Evolutionary conservation across 139 green algal species (phyloP).

Genomic region (Chlorella sorokiniana): DNA sequence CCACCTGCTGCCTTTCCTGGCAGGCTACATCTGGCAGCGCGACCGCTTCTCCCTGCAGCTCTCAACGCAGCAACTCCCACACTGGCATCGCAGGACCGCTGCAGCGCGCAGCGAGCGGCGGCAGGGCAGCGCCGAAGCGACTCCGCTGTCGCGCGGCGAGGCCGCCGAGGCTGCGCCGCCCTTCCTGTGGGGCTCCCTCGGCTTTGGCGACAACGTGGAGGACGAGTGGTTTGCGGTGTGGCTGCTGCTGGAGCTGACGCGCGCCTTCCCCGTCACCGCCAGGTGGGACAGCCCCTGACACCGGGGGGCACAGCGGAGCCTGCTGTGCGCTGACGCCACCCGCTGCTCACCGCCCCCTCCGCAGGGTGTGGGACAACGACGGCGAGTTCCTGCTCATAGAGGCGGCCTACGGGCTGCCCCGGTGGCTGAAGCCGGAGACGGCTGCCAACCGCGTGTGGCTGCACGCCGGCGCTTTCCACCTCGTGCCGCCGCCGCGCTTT

Average conservation of each 20-base stretch:
- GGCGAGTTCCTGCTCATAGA: conserved; percentile 98
- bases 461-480: conserved; percentile 60
- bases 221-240: conserved; percentile 90
- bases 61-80: not conserved
- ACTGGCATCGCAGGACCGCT: conserved; percentile 17
- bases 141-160: not conserved
- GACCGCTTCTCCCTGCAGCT: conserved; percentile 47
- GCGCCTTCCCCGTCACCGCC: conserved; percentile 41
- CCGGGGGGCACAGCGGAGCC: too few relatives aligned
- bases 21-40: conserved; percentile 60
- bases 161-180: not conserved
- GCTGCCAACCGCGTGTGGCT: conserved; percentile 79
- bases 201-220: conserved; percentile 85
- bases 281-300: conserved; percentile 3
- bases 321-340: not conserved
- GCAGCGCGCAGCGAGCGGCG: not conserved
- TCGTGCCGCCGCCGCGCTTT: conserved; percentile 67
- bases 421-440: conserved; percentile 78
- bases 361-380: conserved; percentile 89
- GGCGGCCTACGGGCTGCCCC: conserved; percentile 84
- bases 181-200: conserved; percentile 68
- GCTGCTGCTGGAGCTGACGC: conserved; percentile 71
- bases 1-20: conserved; percentile 15
- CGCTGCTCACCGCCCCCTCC: not conserved
- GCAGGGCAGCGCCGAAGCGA: not conserved